Evolutionary conservation across 2,329 filamentous ascomycete species (phyloP), one percentile per base, ranked within the genome.

Genomic region (Incumbomyces lentus): DNA sequence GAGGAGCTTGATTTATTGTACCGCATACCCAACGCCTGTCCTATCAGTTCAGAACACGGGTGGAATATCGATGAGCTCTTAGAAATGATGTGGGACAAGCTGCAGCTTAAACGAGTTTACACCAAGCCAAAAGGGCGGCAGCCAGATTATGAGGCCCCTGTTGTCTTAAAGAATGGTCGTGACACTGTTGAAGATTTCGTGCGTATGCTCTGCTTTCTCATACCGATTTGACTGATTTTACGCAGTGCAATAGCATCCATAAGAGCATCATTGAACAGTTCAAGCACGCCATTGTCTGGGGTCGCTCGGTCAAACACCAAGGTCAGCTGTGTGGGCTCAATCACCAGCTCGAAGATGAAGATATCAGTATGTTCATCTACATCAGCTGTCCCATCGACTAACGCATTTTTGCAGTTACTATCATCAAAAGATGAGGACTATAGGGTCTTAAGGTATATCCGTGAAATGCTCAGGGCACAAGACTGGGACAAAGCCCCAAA

Each of bases 41-140:
- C 92, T 22, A 96, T 98, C 68, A 95, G 89, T 64, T 92, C 90
- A 29, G 92, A 98, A 69, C 84, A 90, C 62, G 92, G 92, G 47
- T 98, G 92, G 92, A 98, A 98, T 67, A 69, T 98, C 51, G 92
- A 98, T 63, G 92, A 98, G 71, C 71, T 98, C 54, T 77, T 98
- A 72, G 92, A 96, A 70, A 80, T 84, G 64, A 96, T 96, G 92
- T 96, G 92, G 92, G 89, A 95, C 48, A 95, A 94, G 68, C 77
- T 98, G 58, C 86, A 84, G 60, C 75, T 98, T 50, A 82, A 86
- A 58, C 79, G 92, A 59, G 84, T 98, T 38, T 98, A 98, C 71
- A 98, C 92, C 48, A 98, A 98, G 71, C 92, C 92, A 51, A 96
- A 98, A 73, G 92, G 92, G 52, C 87, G 82, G 65, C 75, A 87